Evolutionary conservation across 208 protist genomes (phyloP).

Genomic region (Sergeia podlipaevii): DNA sequence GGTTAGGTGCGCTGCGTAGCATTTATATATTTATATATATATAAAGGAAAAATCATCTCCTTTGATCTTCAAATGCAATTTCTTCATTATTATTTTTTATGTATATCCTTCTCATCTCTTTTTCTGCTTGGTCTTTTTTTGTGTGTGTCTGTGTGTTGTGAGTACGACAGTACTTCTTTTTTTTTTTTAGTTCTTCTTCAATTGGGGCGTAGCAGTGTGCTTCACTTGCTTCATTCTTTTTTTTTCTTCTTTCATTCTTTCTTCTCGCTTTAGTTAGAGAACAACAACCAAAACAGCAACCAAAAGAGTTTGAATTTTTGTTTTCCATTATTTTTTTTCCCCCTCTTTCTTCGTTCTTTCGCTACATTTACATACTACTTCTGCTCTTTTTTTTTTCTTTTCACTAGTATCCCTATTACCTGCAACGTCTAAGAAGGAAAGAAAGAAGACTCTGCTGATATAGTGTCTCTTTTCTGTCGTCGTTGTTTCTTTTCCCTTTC

Average conservation of each 20-base stretch:
- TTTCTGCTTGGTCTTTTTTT: background rate
- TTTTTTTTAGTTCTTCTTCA: slow-evolving; percentile 2
- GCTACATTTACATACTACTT: slow-evolving; percentile 8
- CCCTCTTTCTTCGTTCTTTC: slow-evolving; percentile 9
- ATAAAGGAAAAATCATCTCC: no score
- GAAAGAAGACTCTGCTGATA: no score
- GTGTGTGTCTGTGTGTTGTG: slow-evolving; percentile 1
- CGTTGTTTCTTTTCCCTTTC: background rate
- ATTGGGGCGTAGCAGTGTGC: no score
- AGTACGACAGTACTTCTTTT: slow-evolving; percentile 1
- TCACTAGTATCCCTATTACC: no score
- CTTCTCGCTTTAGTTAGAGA: slow-evolving; percentile 3
- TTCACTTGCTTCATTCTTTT: background rate
- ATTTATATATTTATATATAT: no score
- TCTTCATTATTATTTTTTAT: background rate
- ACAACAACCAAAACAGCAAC: slow-evolving; percentile 7
- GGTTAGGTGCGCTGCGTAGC: no score
- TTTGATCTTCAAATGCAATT: no score
- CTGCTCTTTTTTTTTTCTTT: slow-evolving; percentile 6
- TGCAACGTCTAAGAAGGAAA: no score
- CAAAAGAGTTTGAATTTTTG: background rate
- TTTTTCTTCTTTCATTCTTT: background rate
- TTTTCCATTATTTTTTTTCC: slow-evolving; percentile 5
- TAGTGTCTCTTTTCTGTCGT: background rate
- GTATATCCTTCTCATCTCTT: background rate